These are phyloP conservation scores for Hemisphaericaspora subhashii DNA, from an alignment of 1,139 yeast genomes.

Conservation along the genomic window DNA sequence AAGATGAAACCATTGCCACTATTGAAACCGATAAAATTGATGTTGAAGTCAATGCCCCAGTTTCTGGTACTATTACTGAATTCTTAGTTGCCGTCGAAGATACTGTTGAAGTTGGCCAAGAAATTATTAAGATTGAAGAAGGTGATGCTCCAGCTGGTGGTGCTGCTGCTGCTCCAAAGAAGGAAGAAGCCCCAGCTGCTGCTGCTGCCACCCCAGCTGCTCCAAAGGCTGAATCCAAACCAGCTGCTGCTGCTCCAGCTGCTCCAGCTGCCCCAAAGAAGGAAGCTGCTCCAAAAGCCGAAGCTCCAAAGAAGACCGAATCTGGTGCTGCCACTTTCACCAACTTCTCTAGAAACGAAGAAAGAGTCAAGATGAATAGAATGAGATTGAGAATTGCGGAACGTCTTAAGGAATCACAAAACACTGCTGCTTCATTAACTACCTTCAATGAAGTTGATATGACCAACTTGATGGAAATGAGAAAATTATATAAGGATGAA, in stretches of 20 bases:
- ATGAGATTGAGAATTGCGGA: slow-evolving; percentile 99
- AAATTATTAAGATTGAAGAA: slow-evolving; percentile 82
- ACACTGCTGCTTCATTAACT: slow-evolving; percentile 97
- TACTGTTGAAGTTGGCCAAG: slow-evolving; percentile 96
- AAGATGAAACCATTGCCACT: slow-evolving; percentile 92
- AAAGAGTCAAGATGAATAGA: slow-evolving; percentile 97
- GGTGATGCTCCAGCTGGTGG: slow-evolving; percentile 82
- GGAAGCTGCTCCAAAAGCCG: slow-evolving; percentile 26
- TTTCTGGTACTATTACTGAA: slow-evolving; percentile 86
- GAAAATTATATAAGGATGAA: slow-evolving; percentile 96
- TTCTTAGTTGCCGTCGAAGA: slow-evolving; percentile 83
- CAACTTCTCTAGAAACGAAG: slow-evolving; percentile 78
- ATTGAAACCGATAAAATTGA: slow-evolving; percentile 98
- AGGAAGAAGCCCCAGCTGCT: slow-evolving; percentile 52
- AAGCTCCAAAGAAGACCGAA: slow-evolving; percentile 26
- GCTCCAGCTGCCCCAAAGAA: slow-evolving; percentile 32
- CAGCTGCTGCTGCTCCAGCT: slow-evolving; percentile 37
- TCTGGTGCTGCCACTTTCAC: slow-evolving; percentile 50
- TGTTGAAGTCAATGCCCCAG: slow-evolving; percentile 94
- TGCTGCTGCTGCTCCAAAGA: slow-evolving; percentile 33
- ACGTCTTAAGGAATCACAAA: slow-evolving; percentile 98
- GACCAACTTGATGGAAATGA: slow-evolving; percentile 89
- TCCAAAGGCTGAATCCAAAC: slow-evolving; percentile 11
- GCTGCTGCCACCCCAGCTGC: slow-evolving; percentile 66
- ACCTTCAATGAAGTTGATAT: slow-evolving; percentile 98